Conservation (phyloP, 2,329 filamentous ascomycete species). For the Colletotrichum phormii region DNA sequence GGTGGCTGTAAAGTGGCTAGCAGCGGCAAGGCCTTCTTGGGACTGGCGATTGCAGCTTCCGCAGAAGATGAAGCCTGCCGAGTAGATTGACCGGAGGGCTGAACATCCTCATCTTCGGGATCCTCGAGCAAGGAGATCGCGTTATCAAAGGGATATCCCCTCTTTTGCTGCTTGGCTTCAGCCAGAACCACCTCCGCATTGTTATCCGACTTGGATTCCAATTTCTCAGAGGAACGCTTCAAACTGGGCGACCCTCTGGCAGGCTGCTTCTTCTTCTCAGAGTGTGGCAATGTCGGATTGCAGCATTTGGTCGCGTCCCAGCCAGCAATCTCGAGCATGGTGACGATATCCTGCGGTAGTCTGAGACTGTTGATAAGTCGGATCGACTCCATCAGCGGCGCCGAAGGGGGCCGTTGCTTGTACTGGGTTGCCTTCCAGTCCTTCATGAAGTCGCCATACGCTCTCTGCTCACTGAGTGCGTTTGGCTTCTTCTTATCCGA, state of each 20-base stretch:
- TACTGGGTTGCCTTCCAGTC: not conserved
- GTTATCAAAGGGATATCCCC: too few relatives aligned
- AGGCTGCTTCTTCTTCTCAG: not conserved
- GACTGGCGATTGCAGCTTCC: not conserved
- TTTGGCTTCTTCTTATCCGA: not conserved
- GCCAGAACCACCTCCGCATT: not conserved
- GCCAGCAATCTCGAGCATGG: not conserved
- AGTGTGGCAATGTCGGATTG: not conserved
- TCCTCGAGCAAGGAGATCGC: not conserved
- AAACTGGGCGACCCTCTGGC: too few relatives aligned
- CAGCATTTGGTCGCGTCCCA: constrained; percentile 19
- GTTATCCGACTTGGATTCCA: not conserved
- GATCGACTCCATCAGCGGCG: constrained; percentile 1
- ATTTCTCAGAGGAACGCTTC: not conserved
- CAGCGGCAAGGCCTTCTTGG: not conserved
- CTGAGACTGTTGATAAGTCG: not conserved
- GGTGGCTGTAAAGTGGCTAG: not conserved
- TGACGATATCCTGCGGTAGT: not conserved
- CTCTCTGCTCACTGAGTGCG: not conserved
- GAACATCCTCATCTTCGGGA: too few relatives aligned
- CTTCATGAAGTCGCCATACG: not conserved
- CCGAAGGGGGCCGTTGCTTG: not conserved
- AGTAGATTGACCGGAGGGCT: not conserved
- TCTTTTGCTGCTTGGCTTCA: not conserved
- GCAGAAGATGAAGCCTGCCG: not conserved